These are phyloP conservation scores for Volvariella surrecta DNA, from an alignment of 1,284 basidiomycete genomes.

Conservation along the genomic window DNA sequence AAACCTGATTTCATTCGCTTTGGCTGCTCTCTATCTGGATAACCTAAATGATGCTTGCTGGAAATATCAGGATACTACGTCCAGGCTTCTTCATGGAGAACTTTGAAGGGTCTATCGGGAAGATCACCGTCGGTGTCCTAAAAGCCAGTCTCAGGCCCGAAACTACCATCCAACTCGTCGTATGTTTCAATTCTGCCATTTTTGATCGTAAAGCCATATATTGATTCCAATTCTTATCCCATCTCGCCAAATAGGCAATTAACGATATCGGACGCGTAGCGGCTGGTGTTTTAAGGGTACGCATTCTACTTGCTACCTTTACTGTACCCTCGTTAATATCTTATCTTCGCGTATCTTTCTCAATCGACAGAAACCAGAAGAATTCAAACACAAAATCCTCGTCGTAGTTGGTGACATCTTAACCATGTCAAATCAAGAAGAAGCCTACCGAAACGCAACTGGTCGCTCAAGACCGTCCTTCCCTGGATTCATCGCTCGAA, in stretches of 20 bases:
- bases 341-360: too few species aligned
- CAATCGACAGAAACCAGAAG: slow-evolving; percentile 18
- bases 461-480: slow-evolving; percentile 22
- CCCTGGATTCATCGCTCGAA: slow-evolving; percentile 18
- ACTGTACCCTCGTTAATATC: too few species aligned
- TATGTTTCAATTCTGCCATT: too few species aligned
- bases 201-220: too few species aligned
- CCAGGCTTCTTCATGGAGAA: slow-evolving; percentile 30
- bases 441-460: slow-evolving; percentile 22
- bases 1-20: too few species aligned
- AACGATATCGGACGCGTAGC: slow-evolving; percentile 30
- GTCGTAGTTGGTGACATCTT: slow-evolving; percentile 23
- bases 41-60: not conserved
- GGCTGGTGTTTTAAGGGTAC: slow-evolving; percentile 24
- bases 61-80: slow-evolving; percentile 20
- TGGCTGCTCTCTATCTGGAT: not conserved
- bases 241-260: slow-evolving; percentile 14
- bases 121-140: slow-evolving; percentile 24
- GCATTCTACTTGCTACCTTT: too few species aligned
- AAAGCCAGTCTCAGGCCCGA: slow-evolving; percentile 22
- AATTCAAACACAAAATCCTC: slow-evolving; percentile 19
- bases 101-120: slow-evolving; percentile 27
- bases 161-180: slow-evolving; percentile 27
- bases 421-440: slow-evolving; percentile 21
- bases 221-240: too few species aligned